A percentile compares a stretch with the other conserved stretches of the same genome.
phyloP scores from a whole-genome alignment of 805 yeast species.

The Babjeviella inositovora region DNA sequence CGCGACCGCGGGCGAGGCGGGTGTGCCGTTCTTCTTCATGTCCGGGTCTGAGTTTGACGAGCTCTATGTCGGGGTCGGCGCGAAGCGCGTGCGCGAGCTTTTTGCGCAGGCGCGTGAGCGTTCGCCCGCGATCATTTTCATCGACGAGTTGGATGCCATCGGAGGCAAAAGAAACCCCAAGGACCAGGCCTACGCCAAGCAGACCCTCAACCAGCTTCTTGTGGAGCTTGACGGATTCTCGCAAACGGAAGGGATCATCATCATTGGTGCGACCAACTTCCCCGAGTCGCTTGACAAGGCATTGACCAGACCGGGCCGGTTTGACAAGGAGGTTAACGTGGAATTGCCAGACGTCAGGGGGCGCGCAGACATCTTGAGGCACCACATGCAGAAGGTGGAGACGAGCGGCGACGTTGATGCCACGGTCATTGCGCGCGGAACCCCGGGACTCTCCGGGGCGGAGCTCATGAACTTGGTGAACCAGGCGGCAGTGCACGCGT shows the following conservation, averaged over 20 bases:
- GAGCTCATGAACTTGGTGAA: constrained; percentile 90
- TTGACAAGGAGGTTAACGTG: constrained; percentile 89
- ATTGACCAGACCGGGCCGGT: constrained; percentile 94
- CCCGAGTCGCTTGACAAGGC: constrained; percentile 97
- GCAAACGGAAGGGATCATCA: constrained; percentile 83
- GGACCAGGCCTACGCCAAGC: constrained; percentile 97
- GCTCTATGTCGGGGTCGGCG: constrained; percentile 97
- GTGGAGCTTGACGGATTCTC: constrained; percentile 95
- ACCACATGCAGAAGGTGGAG: constrained; percentile 85
- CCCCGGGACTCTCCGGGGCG: constrained; percentile 98
- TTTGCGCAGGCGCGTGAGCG: constrained; percentile 86
- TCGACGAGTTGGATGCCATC: constrained; percentile 96
- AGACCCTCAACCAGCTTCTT: constrained; percentile 86
- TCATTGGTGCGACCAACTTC: constrained; percentile 97
- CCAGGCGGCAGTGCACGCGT: constrained; percentile 96
- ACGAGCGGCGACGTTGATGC: constrained; percentile 78
- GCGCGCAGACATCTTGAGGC: constrained; percentile 79
- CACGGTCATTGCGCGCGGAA: constrained; percentile 83
- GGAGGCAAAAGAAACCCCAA: constrained; percentile 96
- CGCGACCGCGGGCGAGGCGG: constrained; percentile 99
- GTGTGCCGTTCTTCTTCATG: constrained; percentile 97
- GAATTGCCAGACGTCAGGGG: constrained; percentile 98
- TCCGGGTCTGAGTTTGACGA: constrained; percentile 98
- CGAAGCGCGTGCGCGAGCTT: constrained; percentile 90
- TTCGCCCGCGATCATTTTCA: constrained; percentile 93